These are phyloP conservation scores for Helotiales sp. DNA, from an alignment of 2,329 filamentous ascomycete species.

Conservation along the genomic window DNA sequence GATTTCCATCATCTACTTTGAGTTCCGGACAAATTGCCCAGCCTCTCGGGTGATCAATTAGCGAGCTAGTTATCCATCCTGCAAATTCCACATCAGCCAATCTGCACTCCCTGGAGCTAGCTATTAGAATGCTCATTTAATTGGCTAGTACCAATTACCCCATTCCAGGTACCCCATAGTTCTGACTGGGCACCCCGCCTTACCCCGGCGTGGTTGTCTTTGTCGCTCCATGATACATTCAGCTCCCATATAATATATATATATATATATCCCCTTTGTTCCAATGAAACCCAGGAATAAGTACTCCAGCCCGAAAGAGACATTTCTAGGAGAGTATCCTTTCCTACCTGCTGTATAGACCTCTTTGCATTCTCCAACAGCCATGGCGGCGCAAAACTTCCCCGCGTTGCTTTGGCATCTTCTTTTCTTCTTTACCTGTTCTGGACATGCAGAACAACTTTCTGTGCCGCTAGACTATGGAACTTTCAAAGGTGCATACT, in stretches of 20 bases:
- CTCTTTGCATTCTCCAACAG: background rate
- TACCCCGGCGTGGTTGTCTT: background rate
- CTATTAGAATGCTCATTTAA: conserved; percentile 12
- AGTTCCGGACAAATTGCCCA: conserved; percentile 2
- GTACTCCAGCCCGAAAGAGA: no score
- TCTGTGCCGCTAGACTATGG: conserved; percentile 53
- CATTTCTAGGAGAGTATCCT: background rate
- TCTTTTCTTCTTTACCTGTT: background rate
- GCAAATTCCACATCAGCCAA: background rate
- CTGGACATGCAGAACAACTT: conserved; percentile 39
- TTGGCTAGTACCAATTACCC: conserved; percentile 25
- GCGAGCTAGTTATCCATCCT: conserved; percentile 1
- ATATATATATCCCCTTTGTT: background rate
- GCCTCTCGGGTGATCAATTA: conserved; percentile 6
- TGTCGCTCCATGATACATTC: background rate
- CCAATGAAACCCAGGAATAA: background rate
- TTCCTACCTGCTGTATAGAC: background rate
- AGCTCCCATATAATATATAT: background rate
- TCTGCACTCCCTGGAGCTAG: conserved; percentile 3
- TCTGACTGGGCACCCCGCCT: conserved; percentile 20
- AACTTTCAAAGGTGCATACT: conserved; percentile 58
- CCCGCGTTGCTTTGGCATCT: background rate
- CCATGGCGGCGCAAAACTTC: background rate
- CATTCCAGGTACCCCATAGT: conserved; percentile 7
- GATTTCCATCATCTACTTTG: background rate